Conservation (phyloP, 1,284 basidiomycete genomes). For the Malassezia dermatis region DNA sequence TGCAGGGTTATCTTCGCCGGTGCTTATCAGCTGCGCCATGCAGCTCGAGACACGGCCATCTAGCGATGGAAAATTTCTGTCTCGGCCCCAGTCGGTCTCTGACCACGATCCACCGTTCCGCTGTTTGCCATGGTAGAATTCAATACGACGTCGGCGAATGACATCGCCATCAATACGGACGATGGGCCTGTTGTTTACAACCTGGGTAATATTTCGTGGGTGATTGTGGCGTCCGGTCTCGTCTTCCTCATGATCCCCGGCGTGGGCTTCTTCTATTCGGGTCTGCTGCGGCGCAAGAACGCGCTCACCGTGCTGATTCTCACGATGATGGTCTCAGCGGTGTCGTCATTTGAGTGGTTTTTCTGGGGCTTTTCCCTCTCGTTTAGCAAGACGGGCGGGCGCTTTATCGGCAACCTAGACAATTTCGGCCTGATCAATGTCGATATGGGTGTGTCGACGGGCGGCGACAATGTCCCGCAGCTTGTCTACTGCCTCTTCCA, state of each 20-base stretch:
- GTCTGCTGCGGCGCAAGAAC: conserved; percentile 70
- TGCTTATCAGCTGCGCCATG: conserved; percentile 9
- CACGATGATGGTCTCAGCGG: conserved; percentile 63
- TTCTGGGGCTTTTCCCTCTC: conserved; percentile 49
- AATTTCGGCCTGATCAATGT: conserved; percentile 78
- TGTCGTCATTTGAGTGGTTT: conserved; percentile 61
- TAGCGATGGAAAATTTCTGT: not conserved
- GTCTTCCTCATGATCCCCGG: conserved; percentile 83
- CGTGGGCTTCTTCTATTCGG: conserved; percentile 69
- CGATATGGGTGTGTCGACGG: conserved; percentile 60
- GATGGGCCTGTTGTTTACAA: conserved; percentile 34
- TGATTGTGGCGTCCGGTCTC: conserved; percentile 50
- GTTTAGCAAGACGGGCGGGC: conserved; percentile 48
- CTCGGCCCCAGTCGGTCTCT: too few species aligned
- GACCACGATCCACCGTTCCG: not conserved
- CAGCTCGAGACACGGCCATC: not conserved
- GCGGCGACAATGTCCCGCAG: conserved; percentile 56
- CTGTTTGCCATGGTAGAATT: conserved; percentile 21
- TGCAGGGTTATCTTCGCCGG: conserved; percentile 7
- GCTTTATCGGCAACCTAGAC: conserved; percentile 53
- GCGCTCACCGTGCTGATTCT: conserved; percentile 85
- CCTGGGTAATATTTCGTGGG: conserved; percentile 54
- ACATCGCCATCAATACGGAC: conserved; percentile 14
- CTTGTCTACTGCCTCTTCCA: conserved; percentile 81
- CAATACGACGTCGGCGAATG: conserved; percentile 19